Evolutionary conservation across 192 early-diverging fungal genomes (phyloP), one percentile per base, ranked within the genome.

Genomic region (Umbelopsis sp.): DNA sequence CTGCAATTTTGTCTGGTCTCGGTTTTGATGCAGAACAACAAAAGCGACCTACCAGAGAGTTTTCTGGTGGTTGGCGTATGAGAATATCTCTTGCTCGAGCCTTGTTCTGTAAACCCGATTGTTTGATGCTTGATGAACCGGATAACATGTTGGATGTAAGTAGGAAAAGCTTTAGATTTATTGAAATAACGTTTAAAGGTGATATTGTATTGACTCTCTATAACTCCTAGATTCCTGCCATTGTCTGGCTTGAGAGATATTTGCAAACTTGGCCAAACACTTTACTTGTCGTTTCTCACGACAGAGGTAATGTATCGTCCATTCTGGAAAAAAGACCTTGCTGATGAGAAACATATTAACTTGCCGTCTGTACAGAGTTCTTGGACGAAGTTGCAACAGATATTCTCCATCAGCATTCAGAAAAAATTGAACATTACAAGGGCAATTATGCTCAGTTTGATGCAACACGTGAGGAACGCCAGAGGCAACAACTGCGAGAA

Each of bases 21-120:
- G 98, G 98, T 20, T 99, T 99, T 79, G 82, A 83, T 72, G 71
- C 88, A 22, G 84, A 83, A 21, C 89, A 89, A 68, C 94, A 97
- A 77, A 81, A 88, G 68, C 82, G 88, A 71, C 91, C 93, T 43
- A 99, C 98, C 47, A 94, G 89, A 81, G 93, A 95, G 76, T 92
- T 99, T 69, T 98, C 96, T 68, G 98, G 98, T 82, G 98, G 98
- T 78, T 99, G 98, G 98, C 90, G 97, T 73, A 99, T 99, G 98
- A 89, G 98, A 74, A 88, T 99, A 52, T 93, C 96, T 4, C 88
- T 99, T 66, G 96, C 97, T 6, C 90, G 95, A 68, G 96, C 98
- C 3, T 88, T 99, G 75, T 99, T 99, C 85, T 94, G 95, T 77
- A 94, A 91, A 65, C 98, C 98, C 29, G 93, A 94, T 81, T 74